Conservation (phyloP, 2,329 filamentous ascomycete species). For the Monosporascus sp. region DNA sequence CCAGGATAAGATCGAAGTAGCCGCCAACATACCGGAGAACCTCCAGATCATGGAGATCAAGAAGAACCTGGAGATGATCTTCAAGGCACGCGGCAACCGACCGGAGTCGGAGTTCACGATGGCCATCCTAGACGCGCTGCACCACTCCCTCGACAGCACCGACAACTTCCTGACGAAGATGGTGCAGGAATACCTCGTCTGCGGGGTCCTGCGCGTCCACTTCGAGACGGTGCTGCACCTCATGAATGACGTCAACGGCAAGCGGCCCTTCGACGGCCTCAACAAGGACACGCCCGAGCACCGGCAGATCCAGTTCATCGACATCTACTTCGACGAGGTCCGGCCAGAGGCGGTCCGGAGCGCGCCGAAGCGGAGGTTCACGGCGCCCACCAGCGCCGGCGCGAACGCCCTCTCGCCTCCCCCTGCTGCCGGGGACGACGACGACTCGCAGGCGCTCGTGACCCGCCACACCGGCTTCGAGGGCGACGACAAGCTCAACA, state of each 20-base stretch:
- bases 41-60: constrained; percentile 10
- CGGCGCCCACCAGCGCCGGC: constrained; percentile 15
- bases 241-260: constrained; percentile 35
- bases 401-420: constrained; percentile 15
- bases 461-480: background rate
- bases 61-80: constrained; percentile 3
- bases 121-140: constrained; percentile 32
- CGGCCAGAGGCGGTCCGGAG: constrained; percentile 18
- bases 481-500: constrained; percentile 15
- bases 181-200: constrained; percentile 28
- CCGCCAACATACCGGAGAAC: constrained; percentile 6
- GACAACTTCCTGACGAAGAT: constrained; percentile 36
- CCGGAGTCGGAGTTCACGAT: constrained; percentile 25
- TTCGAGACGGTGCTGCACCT: constrained; percentile 43
- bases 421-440: background rate
- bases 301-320: constrained; percentile 45
- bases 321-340: constrained; percentile 46
- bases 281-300: constrained; percentile 42
- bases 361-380: constrained; percentile 15
- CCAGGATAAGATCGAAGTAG: constrained; percentile 20
- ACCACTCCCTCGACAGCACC: constrained; percentile 35
- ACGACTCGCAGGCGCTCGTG: background rate
- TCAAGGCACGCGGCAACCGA: constrained; percentile 5
- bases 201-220: constrained; percentile 43
- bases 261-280: constrained; percentile 38